Percentiles rank a stretch among this genome's conserved stretches.
Conservation (phyloP, 352 stramenopile species). For the Phytopythium chamaehyphon region DNA sequence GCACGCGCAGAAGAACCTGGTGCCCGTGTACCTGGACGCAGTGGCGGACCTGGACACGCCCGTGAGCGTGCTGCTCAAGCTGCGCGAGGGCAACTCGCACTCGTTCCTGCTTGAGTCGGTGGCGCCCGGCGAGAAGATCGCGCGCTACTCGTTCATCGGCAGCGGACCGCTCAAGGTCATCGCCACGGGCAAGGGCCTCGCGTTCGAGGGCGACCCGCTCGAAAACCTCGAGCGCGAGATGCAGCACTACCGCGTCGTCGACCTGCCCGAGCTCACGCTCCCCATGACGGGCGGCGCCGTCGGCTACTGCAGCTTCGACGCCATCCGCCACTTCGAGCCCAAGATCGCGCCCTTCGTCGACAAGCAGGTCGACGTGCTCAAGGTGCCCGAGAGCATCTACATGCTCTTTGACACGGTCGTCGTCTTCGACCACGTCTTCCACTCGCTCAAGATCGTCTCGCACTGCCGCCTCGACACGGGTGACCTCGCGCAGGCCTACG, state of each 20-base stretch:
- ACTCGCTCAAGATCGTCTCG: conserved; percentile 88
- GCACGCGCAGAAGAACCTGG: conserved; percentile 80
- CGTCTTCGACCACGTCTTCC: conserved; percentile 89
- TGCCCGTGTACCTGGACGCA: conserved; percentile 80
- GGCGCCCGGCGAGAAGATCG: conserved; percentile 80
- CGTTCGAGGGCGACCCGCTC: conserved; percentile 66
- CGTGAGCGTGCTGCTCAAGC: conserved; percentile 86
- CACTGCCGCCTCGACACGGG: conserved; percentile 70
- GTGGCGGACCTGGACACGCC: conserved; percentile 86
- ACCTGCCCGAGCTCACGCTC: conserved; percentile 67
- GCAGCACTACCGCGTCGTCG: conserved; percentile 59
- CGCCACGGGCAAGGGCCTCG: conserved; percentile 52
- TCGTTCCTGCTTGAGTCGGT: conserved; percentile 88
- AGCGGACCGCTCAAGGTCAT: conserved; percentile 78
- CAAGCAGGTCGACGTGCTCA: conserved; percentile 69
- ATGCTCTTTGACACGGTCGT: conserved; percentile 90
- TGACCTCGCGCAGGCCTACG: conserved; percentile 63
- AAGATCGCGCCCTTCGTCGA: conserved; percentile 76
- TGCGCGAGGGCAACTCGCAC: conserved; percentile 71
- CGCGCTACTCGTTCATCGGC: conserved; percentile 88
- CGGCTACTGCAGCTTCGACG: conserved; percentile 87
- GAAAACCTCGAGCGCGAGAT: conserved; percentile 79
- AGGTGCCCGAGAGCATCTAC: conserved; percentile 87
- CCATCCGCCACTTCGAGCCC: conserved; percentile 86
- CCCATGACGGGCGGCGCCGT: conserved; percentile 86